Evolutionary conservation across 202 grass and related monocot genomes (phyloP).

Genomic region (Panicum hallii): DNA sequence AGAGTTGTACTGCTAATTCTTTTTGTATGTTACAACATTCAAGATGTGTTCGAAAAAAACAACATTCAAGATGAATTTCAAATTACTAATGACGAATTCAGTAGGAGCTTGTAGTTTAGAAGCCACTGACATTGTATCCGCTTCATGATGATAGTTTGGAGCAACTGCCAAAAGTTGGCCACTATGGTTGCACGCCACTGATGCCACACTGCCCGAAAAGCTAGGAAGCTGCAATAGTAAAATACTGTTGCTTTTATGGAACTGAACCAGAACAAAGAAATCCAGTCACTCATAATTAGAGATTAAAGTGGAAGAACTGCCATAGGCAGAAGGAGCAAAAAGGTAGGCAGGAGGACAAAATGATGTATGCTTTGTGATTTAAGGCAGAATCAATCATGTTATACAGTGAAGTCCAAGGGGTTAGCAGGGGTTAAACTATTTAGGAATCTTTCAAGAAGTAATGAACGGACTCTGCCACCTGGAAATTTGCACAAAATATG

Average conservation of each 20-base stretch:
- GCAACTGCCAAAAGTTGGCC: conserved; percentile 71
- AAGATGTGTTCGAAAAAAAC: background rate
- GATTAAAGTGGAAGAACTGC: background rate
- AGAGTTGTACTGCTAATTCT: too few relatives aligned
- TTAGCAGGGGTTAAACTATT: background rate
- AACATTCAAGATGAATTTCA: conserved; percentile 23
- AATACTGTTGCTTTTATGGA: conserved; percentile 20
- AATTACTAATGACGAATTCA: conserved; percentile 11
- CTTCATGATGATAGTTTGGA: conserved; percentile 56
- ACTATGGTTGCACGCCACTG: conserved; percentile 56
- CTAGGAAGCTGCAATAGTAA: conserved; percentile 54
- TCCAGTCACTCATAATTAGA: background rate
- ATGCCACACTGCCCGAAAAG: conserved; percentile 62
- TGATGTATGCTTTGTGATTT: conserved; percentile 6
- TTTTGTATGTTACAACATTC: background rate
- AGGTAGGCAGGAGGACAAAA: background rate
- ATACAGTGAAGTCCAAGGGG: background rate
- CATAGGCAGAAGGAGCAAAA: background rate
- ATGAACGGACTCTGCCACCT: background rate
- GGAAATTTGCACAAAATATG: conserved; percentile 16
- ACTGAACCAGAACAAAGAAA: conserved; percentile 18
- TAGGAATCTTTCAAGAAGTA: conserved; percentile 13
- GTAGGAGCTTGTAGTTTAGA: conserved; percentile 22
- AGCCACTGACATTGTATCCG: conserved; percentile 59
- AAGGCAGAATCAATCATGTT: conserved; percentile 37